Percentiles rank a stretch among this genome's conserved stretches.
Conservation (phyloP, 2,329 filamentous ascomycete species). For the Camillea tinctor region DNA sequence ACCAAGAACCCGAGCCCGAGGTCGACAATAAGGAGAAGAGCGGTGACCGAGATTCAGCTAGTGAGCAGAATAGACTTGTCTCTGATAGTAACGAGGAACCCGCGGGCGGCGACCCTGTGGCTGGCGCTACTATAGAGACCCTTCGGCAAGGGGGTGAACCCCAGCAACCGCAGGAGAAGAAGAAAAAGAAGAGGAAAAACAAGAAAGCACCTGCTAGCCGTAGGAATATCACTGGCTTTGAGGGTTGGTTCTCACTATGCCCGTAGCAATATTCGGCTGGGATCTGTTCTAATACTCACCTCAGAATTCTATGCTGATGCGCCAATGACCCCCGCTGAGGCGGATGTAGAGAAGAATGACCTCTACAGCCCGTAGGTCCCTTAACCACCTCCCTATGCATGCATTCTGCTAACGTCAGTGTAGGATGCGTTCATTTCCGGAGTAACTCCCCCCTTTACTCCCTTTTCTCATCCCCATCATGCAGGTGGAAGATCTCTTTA, state of each 20-base stretch:
- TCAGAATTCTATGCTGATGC: constrained; percentile 74
- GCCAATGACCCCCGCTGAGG: constrained; percentile 70
- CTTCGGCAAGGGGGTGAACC: background rate
- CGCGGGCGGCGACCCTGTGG: background rate
- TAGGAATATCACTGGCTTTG: constrained; percentile 64
- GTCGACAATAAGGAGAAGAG: background rate
- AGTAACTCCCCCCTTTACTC: background rate
- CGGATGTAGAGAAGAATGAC: constrained; percentile 58
- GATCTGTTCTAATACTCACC: constrained; percentile 11
- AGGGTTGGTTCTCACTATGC: constrained; percentile 45
- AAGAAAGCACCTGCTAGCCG: constrained; percentile 38
- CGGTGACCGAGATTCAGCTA: constrained; percentile 6
- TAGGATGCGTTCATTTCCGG: background rate
- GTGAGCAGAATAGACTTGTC: background rate
- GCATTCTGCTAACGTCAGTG: background rate
- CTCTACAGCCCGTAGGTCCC: constrained; percentile 64
- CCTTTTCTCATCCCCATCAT: background rate
- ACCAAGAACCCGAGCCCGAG: constrained; percentile 1
- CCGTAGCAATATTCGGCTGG: background rate
- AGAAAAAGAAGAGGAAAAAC: constrained; percentile 44
- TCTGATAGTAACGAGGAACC: background rate
- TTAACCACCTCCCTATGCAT: background rate
- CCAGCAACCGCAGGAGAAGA: constrained; percentile 5
- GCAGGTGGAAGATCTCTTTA: background rate
- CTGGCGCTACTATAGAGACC: background rate